These are phyloP conservation scores for Brassica napus DNA, from an alignment of 345 rosid species.

Conservation along the genomic window DNA sequence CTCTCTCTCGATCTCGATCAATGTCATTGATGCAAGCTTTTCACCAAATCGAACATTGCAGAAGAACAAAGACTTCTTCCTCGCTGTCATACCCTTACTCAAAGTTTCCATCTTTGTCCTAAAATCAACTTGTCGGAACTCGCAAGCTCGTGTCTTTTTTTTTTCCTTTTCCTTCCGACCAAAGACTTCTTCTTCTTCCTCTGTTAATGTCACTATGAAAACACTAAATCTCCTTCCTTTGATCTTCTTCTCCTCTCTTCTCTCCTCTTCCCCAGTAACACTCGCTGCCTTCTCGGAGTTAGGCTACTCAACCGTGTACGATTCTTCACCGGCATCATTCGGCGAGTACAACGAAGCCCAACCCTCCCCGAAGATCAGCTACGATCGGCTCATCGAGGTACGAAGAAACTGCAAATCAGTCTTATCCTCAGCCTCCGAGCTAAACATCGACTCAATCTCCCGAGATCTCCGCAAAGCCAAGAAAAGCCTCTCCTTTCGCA, in stretches of 20 bases:
- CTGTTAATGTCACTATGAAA: constrained; percentile 29
- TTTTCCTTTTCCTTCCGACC: not conserved
- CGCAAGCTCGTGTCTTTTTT: constrained; percentile 30
- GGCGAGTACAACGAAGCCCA: constrained; percentile 29
- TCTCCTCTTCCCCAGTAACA: not conserved
- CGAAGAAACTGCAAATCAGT: constrained; percentile 56
- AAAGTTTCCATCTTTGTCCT: constrained; percentile 30
- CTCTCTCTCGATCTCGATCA: constrained; percentile 15
- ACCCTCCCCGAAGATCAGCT: constrained; percentile 42
- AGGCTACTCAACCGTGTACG: not conserved
- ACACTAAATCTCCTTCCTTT: constrained; percentile 22
- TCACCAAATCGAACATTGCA: constrained; percentile 24
- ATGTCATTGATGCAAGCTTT: not conserved
- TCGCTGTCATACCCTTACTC: not conserved
- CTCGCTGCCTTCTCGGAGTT: constrained; percentile 12
- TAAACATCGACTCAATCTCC: constrained; percentile 41
- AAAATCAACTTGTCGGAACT: constrained; percentile 11
- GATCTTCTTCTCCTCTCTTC: constrained; percentile 1
- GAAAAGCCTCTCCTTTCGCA: constrained; percentile 47
- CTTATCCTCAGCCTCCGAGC: constrained; percentile 61
- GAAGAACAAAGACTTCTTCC: not conserved
- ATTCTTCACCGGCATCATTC: not conserved
- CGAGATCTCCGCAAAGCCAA: constrained; percentile 40
- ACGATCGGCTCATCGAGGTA: constrained; percentile 67
- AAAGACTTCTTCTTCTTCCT: not conserved